Conservation (phyloP, 768 basidiomycete species). For the Crassisporium funariophilum region DNA sequence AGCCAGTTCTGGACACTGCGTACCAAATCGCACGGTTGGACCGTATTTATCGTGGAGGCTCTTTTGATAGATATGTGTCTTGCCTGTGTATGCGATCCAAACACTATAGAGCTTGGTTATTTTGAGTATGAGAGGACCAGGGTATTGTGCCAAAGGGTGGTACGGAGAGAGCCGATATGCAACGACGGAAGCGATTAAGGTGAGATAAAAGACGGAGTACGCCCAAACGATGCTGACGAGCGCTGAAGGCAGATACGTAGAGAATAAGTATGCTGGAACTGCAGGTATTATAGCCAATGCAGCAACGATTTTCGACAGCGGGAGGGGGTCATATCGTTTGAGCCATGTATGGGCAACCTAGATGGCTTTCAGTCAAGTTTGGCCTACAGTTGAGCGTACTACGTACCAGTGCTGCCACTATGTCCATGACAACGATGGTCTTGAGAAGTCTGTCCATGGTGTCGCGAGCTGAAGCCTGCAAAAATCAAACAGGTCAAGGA, state of each 20-base stretch:
- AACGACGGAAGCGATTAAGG: conserved; percentile 22
- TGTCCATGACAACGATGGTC: no score
- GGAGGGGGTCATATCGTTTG: no score
- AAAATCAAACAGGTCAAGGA: no score
- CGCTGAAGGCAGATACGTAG: background rate
- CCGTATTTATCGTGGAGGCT: conserved; percentile 54
- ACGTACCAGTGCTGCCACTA: no score
- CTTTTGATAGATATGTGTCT: conserved; percentile 44
- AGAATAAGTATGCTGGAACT: background rate
- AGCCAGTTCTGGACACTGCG: conserved; percentile 2
- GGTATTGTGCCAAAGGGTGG: conserved; percentile 49
- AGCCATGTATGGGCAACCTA: no score
- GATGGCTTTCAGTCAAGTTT: no score
- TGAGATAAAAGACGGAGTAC: conserved; percentile 2
- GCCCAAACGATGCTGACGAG: background rate
- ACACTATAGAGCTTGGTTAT: conserved; percentile 40
- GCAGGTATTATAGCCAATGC: no score
- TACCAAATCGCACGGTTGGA: conserved; percentile 55
- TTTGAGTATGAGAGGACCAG: conserved; percentile 44
- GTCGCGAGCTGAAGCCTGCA: no score
- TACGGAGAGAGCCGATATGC: conserved; percentile 47
- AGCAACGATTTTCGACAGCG: no score
- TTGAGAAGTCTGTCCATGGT: no score
- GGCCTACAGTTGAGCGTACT: no score
- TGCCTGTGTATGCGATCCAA: conserved; percentile 34